Evolutionary conservation across 805 yeast species (phyloP).

Genomic region (Teunomyces gatunensis): DNA sequence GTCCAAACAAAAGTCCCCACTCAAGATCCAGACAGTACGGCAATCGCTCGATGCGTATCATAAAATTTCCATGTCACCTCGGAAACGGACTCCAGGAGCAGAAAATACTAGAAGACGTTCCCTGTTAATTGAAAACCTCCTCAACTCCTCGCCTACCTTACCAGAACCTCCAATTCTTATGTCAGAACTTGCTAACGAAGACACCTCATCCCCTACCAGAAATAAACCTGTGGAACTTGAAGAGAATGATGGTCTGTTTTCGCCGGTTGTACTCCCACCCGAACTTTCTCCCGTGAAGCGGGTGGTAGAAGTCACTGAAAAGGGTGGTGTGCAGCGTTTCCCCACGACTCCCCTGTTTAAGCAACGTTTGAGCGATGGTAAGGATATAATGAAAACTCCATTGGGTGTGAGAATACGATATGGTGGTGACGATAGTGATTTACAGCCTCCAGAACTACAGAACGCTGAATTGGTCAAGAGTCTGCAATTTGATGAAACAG

Average conservation of each 20-base stretch:
- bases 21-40: conserved; percentile 25
- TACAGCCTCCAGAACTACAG: conserved; percentile 25
- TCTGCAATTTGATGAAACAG: neutral
- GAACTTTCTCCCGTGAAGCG: conserved; percentile 17
- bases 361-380: conserved; percentile 16
- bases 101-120: conserved; percentile 22
- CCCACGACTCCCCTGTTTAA: conserved; percentile 14
- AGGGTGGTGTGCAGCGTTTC: conserved; percentile 16
- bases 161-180: conserved; percentile 43
- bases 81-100: conserved; percentile 22
- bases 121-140: conserved; percentile 32
- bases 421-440: conserved; percentile 29
- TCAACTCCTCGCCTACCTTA: conserved; percentile 42
- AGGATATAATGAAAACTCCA: conserved; percentile 25
- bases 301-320: conserved; percentile 6
- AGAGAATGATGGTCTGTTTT: conserved; percentile 8
- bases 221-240: conserved; percentile 4
- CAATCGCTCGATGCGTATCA: conserved; percentile 32
- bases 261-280: conserved; percentile 20
- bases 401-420: conserved; percentile 17
- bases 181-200: conserved; percentile 31
- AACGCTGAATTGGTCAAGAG: conserved; percentile 3
- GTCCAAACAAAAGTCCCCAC: conserved; percentile 12
- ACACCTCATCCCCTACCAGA: conserved; percentile 7
- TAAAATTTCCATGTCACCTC: conserved; percentile 30